phyloP scores from a whole-genome alignment of 2,329 filamentous ascomycete species.

The Nectriaceae sp. region DNA sequence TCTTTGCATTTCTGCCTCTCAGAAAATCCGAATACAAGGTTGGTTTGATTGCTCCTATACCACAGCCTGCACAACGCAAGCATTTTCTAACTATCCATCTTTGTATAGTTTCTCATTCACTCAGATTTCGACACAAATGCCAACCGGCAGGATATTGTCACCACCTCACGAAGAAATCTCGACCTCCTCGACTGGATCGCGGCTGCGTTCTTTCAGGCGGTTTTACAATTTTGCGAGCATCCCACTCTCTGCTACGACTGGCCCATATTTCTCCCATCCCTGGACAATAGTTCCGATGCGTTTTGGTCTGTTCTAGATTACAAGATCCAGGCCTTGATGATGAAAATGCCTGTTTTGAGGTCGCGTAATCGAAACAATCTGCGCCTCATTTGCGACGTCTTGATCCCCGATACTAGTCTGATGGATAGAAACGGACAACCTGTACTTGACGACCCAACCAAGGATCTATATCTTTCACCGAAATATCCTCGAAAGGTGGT shows the following conservation, averaged over 20 bases:
- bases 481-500: neutral
- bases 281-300: neutral
- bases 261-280: slow-evolving; percentile 15
- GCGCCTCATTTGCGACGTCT: neutral
- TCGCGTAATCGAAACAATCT: neutral
- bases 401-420: neutral
- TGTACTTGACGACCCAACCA: slow-evolving; percentile 7
- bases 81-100: neutral
- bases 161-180: slow-evolving; percentile 11
- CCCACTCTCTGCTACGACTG: slow-evolving; percentile 13
- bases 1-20: slow-evolving; percentile 19
- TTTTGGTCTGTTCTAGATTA: slow-evolving; percentile 14
- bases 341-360: neutral
- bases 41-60: neutral
- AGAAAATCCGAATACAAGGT: slow-evolving; percentile 10
- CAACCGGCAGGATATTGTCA: slow-evolving; percentile 14
- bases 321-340: neutral
- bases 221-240: slow-evolving; percentile 18
- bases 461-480: slow-evolving; percentile 12
- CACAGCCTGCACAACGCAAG: neutral
- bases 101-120: slow-evolving; percentile 18
- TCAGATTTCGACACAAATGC: slow-evolving; percentile 18
- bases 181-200: slow-evolving; percentile 4
- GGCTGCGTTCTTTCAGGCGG: neutral
- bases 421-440: slow-evolving; percentile 2